Evolutionary conservation across 2,329 filamentous ascomycete species (phyloP), one percentile per base, ranked within the genome.

Genomic region (Aspergillus piperis): DNA sequence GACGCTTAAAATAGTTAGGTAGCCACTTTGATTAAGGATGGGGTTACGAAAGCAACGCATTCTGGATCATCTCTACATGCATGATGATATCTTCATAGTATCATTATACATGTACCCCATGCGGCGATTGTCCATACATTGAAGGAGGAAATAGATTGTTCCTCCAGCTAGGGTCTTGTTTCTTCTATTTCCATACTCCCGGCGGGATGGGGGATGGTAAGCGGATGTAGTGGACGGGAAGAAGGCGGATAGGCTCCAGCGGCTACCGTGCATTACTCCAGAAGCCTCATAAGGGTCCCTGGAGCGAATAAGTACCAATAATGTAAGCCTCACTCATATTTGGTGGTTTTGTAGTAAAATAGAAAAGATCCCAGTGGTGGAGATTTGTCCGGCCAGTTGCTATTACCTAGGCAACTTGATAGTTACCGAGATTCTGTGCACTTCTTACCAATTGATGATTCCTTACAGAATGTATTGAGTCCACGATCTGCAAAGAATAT

Each of bases 31-130:
- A 7, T 27, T 27, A 6, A 13, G 32, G 32, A 36, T 36, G 32
- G 32, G 32, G 32, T 51, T 23, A 59, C 54, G 44, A 47, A 55
- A 55, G 57, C 53, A 44, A 52, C 54, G 32, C 17, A 44, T 44
- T 21, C 17, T 19, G 41, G 21, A 30, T 50, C 23, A 50, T 19
- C 15, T 50, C 47, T 21, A 27, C n/a, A 27, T 17, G 23, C 25
- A 30, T 50, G 25, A 8, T n/a, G 23, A 44, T 21, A 44, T 17
- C 23, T 27, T 7, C n/a, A 17, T 25, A 49, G 6, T 49, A 23
- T 17, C 13, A 13, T 27, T 21, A 15, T 30, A 30, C 47, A 50
- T 30, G 23, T n/a, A 50, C 19, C 13, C 19, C 41, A 44, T 44
- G 17, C 19, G 41, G 19, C 19, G 30, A 17, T 30, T 10, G n/a